Conservation (phyloP, 495 filamentous ascomycete species). For the Cercophora samala region DNA sequence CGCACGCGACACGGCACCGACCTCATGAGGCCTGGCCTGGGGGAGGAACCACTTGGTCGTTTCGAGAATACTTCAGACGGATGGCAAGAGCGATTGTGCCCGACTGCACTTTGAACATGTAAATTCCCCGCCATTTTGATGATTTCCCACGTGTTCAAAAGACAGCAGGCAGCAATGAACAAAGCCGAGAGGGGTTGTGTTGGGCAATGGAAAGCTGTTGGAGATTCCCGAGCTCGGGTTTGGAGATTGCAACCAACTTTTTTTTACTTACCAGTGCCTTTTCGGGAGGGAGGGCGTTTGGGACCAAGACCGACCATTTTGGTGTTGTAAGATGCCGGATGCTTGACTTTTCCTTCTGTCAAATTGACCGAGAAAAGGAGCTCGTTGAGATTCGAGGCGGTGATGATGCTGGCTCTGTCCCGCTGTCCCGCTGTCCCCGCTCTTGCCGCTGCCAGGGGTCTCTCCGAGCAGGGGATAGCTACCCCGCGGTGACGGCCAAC, state of each 20-base stretch:
- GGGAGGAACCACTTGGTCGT: not conserved
- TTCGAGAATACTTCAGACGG: not conserved
- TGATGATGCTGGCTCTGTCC: not conserved
- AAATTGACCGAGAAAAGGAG: not conserved
- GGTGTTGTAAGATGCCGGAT: slow-evolving; percentile 10
- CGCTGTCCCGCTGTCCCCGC: not conserved
- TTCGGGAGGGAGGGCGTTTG: slow-evolving; percentile 68
- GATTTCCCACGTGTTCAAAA: not conserved
- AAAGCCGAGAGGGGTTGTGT: slow-evolving; percentile 1
- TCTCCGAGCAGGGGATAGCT: not conserved
- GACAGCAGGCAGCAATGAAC: not conserved
- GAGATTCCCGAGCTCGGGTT: not conserved
- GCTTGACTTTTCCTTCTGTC: too few relatives aligned
- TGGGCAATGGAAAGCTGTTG: not conserved
- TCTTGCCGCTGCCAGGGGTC: not conserved
- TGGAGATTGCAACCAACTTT: not conserved
- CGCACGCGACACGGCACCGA: not conserved
- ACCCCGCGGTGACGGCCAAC: not conserved
- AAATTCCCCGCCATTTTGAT: too few relatives aligned
- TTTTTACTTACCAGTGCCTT: slow-evolving; percentile 52
- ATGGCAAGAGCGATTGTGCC: not conserved
- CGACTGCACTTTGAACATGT: not conserved
- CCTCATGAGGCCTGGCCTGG: not conserved
- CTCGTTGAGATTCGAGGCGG: not conserved
- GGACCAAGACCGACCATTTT: slow-evolving; percentile 76